Base-by-base conservation (phyloP, 2,329 filamentous ascomycete genomes). In the Chaetomium sp. region DNA sequence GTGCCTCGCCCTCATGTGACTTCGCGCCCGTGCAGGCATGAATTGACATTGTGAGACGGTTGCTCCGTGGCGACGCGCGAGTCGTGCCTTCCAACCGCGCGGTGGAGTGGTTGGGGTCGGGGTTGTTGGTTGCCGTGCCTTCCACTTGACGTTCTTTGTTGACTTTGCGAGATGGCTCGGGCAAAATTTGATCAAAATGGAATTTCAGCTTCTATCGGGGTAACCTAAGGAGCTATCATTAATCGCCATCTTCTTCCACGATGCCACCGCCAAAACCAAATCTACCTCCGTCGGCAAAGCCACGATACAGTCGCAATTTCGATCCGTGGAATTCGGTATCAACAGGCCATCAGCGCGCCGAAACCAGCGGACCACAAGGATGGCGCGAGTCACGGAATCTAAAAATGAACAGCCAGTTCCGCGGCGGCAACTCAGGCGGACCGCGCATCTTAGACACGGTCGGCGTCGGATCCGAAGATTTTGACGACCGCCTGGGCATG, bases 271-370 rank as follows among this genome's bases (percentile, higher is more conserved):
- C 67, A 73, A 63, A 77, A 72, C 57, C 63, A 38, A 62, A 58
- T 21, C 57, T 62, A 21, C 64, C 68, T 38, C 60, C 65, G 75
- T 77, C 35, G 78, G 80, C 23, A 49, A 74, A 80, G 57, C 81
- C 83, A 25, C 74, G 72, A 42, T 75, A 78, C 72, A 75, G 77
- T 29, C 76, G 77, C 42, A 72, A 74, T 65, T 90, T 89, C 71
- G 88, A 90, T 75, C 82, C 86, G 5, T 91, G 87, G 87, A 92
- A 92, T 77, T 88, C 87, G 16, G 86, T 87, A 13, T 87, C 89
- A 6, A 88, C 89, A 0, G 91, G 91, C 54, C 92, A 97, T 75
- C 93, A 96, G 77, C 84, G 87, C 49, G 86, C 90, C 50, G 90
- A 94, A 65, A 88, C 86, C 65, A 82, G 89, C 1, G 84, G 85